Evolutionary conservation across 164 flowering plant genomes (phyloP), one percentile per base, ranked within the genome.

Genomic region (Liriodendron chinense): DNA sequence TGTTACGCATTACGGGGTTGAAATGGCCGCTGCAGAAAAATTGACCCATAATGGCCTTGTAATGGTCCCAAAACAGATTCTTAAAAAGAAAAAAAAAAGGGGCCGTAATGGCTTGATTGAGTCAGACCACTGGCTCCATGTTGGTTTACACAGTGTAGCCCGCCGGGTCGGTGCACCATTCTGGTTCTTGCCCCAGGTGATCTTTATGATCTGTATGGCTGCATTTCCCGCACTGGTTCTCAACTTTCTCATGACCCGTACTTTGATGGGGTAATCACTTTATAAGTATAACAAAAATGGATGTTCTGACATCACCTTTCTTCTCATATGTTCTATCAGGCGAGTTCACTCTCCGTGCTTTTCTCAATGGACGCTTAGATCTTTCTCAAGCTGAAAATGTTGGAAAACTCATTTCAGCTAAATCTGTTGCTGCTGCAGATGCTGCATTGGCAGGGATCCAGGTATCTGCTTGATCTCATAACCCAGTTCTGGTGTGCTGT

Each of bases 361-460:
- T 92, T 79, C 80, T 96, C 21, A 94, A 96, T 88, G 99, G 99
- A n/a, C 96, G 99, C 1, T 83, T 96, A 71, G 98, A 96, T 81
- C 97, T 96, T 47, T 85, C 97, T 65, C 98, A 96, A 85, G 99
- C 98, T 65, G 99, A 96, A 86, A 89, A 88, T 81, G 88, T 94
- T 79, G 93, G 80, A 69, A 91, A 87, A 49, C 83, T 96, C 65
- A 78, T 96, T 74, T 86, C 97, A 61, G 91, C 99, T 62, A 96
- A 88, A 80, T 92, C 97, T 47, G 80, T 80, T 71, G 96, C 91
- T 74, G 97, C 97, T 34, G 97, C 97, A 9, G 98, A 96, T 88
- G 86, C 97, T 77, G 99, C 97, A 78, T 78, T 94, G 70, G 92
- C 95, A 28, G 99, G 97, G 81, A 89, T 96, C 74, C 97, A 94